Conservation (phyloP, 1,284 basidiomycete species). For the Marasmius fiardii region DNA sequence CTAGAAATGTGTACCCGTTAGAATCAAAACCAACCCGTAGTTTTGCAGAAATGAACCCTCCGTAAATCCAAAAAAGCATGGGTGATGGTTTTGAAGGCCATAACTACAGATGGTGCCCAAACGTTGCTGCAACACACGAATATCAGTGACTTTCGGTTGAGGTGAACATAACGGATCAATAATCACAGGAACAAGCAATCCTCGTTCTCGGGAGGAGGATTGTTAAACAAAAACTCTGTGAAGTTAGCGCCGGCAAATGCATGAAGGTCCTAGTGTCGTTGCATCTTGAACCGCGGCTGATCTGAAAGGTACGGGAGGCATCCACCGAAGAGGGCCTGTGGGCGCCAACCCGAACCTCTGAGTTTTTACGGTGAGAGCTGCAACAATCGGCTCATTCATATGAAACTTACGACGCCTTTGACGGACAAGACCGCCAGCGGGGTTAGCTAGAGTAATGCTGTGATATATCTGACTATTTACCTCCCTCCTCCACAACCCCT, state of each 20-base stretch:
- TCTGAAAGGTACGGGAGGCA: conserved; percentile 12
- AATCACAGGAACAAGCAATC: conserved; percentile 18
- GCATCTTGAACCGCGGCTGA: conserved; percentile 9
- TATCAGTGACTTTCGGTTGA: background rate
- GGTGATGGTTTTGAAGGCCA: background rate
- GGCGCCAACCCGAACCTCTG: conserved; percentile 15
- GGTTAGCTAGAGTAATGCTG: background rate
- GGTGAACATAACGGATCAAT: background rate
- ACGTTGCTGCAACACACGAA: conserved; percentile 3
- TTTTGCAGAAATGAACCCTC: conserved; percentile 4
- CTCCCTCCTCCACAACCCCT: too few species aligned
- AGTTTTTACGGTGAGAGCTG: background rate
- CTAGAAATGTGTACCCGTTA: too few species aligned
- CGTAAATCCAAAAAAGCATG: conserved; percentile 8
- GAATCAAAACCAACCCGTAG: too few species aligned
- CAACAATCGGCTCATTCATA: background rate
- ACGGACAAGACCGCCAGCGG: conserved; percentile 11
- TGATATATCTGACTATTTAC: background rate
- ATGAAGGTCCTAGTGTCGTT: conserved; percentile 12
- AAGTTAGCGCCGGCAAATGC: conserved; percentile 10
- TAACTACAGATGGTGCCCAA: conserved; percentile 4
- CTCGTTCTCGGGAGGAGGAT: conserved; percentile 14
- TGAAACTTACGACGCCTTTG: conserved; percentile 15
- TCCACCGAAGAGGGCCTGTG: conserved; percentile 14
- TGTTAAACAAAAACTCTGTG: conserved; percentile 12